A percentile compares a stretch with the other conserved stretches of the same genome.
Evolutionary conservation across 345 rosid species (phyloP).

Genomic region (Salix dunnii): DNA sequence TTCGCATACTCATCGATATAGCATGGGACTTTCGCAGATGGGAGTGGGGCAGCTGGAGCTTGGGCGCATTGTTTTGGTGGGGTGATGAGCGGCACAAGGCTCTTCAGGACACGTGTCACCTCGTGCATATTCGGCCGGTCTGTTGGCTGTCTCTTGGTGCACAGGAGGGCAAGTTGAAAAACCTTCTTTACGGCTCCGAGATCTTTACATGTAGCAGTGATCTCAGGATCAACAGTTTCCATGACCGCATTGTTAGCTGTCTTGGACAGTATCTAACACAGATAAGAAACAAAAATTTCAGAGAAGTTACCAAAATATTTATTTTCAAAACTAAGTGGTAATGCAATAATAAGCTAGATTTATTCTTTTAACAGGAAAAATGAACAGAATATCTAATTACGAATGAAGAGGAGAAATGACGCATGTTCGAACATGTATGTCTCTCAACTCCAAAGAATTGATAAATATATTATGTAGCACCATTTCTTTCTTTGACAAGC

Average conservation of each 20-base stretch:
- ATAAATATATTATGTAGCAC: neutral
- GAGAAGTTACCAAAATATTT: neutral
- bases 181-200: conserved; percentile 80
- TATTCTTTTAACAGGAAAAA: neutral
- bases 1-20: conserved; percentile 85
- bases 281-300: neutral
- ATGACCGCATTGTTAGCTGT: conserved; percentile 76
- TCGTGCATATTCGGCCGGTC: conserved; percentile 94
- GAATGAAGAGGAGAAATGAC: neutral
- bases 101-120: conserved; percentile 70
- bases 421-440: neutral
- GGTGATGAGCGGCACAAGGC: conserved; percentile 40
- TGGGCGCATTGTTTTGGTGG: conserved; percentile 47
- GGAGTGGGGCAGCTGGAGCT: conserved; percentile 18
- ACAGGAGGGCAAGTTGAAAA: conserved; percentile 81
- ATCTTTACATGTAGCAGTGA: conserved; percentile 70
- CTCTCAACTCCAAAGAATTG: neutral
- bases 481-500: too few relatives aligned
- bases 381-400: neutral
- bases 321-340: neutral
- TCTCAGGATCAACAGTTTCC: conserved; percentile 80
- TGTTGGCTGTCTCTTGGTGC: conserved; percentile 72
- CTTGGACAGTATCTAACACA: conserved; percentile 70
- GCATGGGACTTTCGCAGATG: conserved; percentile 45
- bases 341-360: neutral